Conservation (phyloP, 148 eudicot species). For the Suaeda aralocaspica region DNA sequence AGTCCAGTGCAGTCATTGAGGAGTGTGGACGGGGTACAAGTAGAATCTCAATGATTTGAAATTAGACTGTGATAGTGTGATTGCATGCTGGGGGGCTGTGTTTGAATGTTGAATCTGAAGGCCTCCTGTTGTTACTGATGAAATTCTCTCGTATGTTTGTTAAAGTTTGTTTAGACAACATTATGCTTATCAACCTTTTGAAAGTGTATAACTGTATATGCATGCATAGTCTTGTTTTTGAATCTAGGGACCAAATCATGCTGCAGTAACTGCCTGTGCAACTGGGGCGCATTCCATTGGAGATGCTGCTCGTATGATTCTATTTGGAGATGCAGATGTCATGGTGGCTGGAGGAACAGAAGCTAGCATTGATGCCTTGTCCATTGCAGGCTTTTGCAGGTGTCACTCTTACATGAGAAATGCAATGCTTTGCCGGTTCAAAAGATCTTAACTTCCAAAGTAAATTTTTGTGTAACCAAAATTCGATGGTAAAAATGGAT, state of each 20-base stretch:
- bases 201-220: slow-evolving; percentile 23
- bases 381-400: slow-evolving; percentile 96
- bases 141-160: neutral
- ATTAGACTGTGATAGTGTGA: too few species aligned
- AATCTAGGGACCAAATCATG: slow-evolving; percentile 99
- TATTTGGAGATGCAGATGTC: slow-evolving; percentile 93
- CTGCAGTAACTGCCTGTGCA: slow-evolving; percentile 99
- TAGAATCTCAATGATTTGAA: too few species aligned
- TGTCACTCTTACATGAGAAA: slow-evolving; percentile 26
- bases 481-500: neutral
- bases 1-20: neutral
- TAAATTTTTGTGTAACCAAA: neutral
- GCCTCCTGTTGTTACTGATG: neutral
- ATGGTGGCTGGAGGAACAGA: slow-evolving; percentile 99
- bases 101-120: neutral
- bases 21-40: too few species aligned
- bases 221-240: slow-evolving; percentile 50
- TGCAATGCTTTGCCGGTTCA: neutral
- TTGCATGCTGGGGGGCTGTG: neutral
- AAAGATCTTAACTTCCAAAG: neutral
- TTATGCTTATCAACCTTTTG: slow-evolving; percentile 1
- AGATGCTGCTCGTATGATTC: slow-evolving; percentile 96
- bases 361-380: slow-evolving; percentile 92
- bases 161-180: slow-evolving; percentile 1
- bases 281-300: slow-evolving; percentile 98